Evolutionary conservation across 2,329 filamentous ascomycete species (phyloP), one percentile per base, ranked within the genome.

Genomic region (Plectosphaerella cucumerina): DNA sequence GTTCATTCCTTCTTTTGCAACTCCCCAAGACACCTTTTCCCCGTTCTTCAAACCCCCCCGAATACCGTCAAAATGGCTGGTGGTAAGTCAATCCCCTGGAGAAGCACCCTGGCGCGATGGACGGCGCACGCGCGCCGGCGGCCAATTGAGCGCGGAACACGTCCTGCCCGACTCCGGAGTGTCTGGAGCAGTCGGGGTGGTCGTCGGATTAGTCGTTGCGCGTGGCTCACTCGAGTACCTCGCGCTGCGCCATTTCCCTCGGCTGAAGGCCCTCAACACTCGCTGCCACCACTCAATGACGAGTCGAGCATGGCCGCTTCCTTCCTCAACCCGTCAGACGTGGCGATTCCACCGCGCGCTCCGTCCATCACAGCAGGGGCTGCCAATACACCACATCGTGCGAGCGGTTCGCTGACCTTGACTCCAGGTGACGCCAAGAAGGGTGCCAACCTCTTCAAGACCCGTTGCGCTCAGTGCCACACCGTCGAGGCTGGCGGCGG

Each of bases 401-500:
- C 26, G 26, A 31, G 26, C 26, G 26, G 26, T 11, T 31, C 42
- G 15, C 45, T 47, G 23, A 47, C 34, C 22, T 14, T n/a, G 18
- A 3, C 33, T 17, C 33, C 48, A 96, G 92, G 91, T 82, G 91
- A 97, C 76, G 68, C 80, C 69, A 91, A 92, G 82, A 97, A 97
- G 88, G 93, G 93, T 84, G 93, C 91, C 76, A 89, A 87, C 82
- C 90, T 97, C 72, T 97, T 97, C 90, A 96, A 97, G 86, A 97
- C 92, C 63, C 87, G 94, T 73, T 99, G 94, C 81, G 89, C 90
- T 62, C 91, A 97, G 81, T 99, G 94, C 89, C 94, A 99, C 83
- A 97, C 90, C 75, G 80, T 96, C 72, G 91, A 95, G 76, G 82
- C 80, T 59, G 87, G 82, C 66, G 94, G 93, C 76, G 84, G 85